These are phyloP conservation scores for Nakazawaea laoshanensis DNA, from an alignment of 805 yeast genomes.

Conservation along the genomic window DNA sequence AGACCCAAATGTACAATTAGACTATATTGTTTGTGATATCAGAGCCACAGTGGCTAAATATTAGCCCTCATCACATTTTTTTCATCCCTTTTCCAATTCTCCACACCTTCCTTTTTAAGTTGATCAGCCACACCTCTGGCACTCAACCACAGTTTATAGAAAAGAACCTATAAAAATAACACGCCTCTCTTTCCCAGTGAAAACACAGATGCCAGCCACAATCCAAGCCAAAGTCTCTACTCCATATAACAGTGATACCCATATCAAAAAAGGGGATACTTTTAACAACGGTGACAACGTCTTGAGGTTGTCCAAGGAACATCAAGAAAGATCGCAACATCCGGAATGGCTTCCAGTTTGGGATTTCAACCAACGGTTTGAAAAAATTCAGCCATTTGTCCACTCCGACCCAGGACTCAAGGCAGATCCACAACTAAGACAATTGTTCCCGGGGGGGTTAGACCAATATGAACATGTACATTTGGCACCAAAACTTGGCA, in stretches of 20 bases:
- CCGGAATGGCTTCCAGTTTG: slow-evolving; percentile 63
- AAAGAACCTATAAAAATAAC: no score
- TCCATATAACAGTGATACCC: slow-evolving; percentile 29
- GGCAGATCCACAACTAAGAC: slow-evolving; percentile 49
- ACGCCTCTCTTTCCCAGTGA: no score
- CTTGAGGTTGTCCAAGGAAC: slow-evolving; percentile 32
- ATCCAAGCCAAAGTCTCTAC: no score
- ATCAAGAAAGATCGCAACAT: slow-evolving; percentile 25
- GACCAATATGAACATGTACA: no score
- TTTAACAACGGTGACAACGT: slow-evolving; percentile 39
- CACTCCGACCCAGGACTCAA: slow-evolving; percentile 52
- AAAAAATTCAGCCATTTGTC: slow-evolving; percentile 45
- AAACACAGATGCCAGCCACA: no score
- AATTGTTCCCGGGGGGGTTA: slow-evolving; percentile 30
- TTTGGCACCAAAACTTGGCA: slow-evolving; percentile 37
- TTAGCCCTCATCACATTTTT: no score
- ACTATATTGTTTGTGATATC: no score
- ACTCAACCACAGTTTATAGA: no score
- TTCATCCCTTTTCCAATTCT: no score
- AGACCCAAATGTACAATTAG: slow-evolving; percentile 1
- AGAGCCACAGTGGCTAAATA: no score
- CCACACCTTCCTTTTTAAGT: no score
- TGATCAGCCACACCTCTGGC: no score
- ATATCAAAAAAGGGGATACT: slow-evolving; percentile 43
- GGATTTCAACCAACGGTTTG: slow-evolving; percentile 49